A percentile compares a stretch with the other conserved stretches of the same genome.
Conservation (phyloP, 2,329 filamentous ascomycete species). For the Trichophyton mentagrophytes region DNA sequence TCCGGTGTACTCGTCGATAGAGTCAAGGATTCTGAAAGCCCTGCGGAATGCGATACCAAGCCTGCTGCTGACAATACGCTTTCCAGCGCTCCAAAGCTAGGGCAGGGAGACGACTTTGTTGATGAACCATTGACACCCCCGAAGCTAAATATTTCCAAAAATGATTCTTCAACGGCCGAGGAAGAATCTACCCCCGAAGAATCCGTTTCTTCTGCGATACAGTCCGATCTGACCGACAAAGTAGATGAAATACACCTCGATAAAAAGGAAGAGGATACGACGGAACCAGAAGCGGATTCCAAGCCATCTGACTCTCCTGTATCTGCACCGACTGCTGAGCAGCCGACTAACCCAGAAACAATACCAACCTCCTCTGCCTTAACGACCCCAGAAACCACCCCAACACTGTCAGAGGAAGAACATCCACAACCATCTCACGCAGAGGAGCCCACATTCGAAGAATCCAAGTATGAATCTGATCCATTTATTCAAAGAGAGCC, state of each 20-base stretch:
- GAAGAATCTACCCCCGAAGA: constrained; percentile 5
- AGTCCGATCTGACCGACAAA: constrained; percentile 42
- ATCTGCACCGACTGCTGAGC: background rate
- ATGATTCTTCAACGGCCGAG: background rate
- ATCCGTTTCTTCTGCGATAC: constrained; percentile 37
- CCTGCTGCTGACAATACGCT: constrained; percentile 14
- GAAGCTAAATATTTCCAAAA: constrained; percentile 20
- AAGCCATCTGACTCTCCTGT: background rate
- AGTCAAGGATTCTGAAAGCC: constrained; percentile 54
- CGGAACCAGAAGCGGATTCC: background rate
- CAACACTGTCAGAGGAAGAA: background rate
- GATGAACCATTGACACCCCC: constrained; percentile 64
- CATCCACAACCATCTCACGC: background rate
- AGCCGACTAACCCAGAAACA: background rate
- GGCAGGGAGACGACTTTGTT: constrained; percentile 58
- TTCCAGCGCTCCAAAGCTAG: constrained; percentile 35
- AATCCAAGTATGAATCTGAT: background rate
- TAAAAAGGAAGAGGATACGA: background rate
- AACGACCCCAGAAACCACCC: background rate
- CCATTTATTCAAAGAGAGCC: constrained; percentile 44
- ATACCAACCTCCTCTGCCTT: background rate
- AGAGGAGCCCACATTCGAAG: background rate
- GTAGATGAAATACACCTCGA: constrained; percentile 48
- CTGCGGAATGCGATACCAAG: constrained; percentile 19
- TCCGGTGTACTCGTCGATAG: constrained; percentile 62